These are phyloP conservation scores for Eucommia ulmoides DNA, from an alignment of 257 asterid genomes.

Conservation along the genomic window DNA sequence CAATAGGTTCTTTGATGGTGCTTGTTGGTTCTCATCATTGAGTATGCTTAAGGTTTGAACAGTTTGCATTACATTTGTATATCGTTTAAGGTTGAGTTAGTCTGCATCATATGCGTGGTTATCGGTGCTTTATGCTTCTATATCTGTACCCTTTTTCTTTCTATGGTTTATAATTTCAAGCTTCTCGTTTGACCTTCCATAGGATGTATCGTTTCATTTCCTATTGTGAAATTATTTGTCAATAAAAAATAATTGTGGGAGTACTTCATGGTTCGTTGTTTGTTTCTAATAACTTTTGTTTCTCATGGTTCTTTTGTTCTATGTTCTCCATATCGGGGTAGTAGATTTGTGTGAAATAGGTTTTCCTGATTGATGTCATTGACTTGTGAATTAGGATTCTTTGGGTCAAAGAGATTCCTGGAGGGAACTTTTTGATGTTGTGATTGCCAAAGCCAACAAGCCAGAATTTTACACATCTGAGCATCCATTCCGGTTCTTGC, in stretches of 20 bases:
- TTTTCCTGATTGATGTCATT: constrained; percentile 10
- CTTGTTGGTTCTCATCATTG: too few relatives aligned
- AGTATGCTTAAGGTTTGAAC: too few relatives aligned
- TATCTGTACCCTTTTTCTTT: too few relatives aligned
- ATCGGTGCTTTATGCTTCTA: too few relatives aligned
- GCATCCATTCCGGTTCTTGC: constrained; percentile 80
- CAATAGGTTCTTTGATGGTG: too few relatives aligned
- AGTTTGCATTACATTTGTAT: too few relatives aligned
- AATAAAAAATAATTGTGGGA: too few relatives aligned
- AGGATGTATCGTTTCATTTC: background rate
- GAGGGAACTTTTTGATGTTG: constrained; percentile 96
- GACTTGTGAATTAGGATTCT: constrained; percentile 44
- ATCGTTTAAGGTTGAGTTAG: too few relatives aligned
- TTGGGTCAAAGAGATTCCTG: constrained; percentile 72
- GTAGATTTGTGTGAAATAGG: constrained; percentile 3
- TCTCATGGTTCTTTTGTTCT: too few relatives aligned
- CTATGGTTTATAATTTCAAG: background rate
- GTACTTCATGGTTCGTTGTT: background rate
- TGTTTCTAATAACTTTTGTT: too few relatives aligned
- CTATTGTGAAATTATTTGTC: background rate
- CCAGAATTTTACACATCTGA: constrained; percentile 97
- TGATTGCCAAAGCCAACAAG: constrained; percentile 91
- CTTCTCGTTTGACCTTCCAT: background rate
- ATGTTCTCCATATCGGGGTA: background rate
- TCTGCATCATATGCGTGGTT: too few relatives aligned